These are phyloP conservation scores for Didymosphaeria variabile DNA, from an alignment of 2,329 filamentous ascomycete genomes.

Conservation along the genomic window DNA sequence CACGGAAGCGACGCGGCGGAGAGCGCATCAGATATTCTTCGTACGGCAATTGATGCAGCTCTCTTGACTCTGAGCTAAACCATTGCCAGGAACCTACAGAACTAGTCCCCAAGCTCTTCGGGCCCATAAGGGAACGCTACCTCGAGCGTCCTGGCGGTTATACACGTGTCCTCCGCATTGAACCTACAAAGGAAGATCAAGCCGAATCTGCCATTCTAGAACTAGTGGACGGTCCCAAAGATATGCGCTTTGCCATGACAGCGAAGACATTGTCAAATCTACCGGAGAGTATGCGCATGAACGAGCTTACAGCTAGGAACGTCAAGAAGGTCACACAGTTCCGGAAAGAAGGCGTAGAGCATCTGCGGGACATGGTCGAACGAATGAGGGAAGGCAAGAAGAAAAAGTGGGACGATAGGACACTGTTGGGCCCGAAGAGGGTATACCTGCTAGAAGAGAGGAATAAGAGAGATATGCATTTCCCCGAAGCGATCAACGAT, in stretches of 20 bases:
- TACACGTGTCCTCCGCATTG: slow-evolving; percentile 91
- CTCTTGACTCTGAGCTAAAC: slow-evolving; percentile 26
- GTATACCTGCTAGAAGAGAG: slow-evolving; percentile 41
- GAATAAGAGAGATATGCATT: slow-evolving; percentile 39
- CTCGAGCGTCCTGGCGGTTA: slow-evolving; percentile 84
- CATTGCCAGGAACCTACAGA: slow-evolving; percentile 68
- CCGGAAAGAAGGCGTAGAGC: slow-evolving; percentile 70
- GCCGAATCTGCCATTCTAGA: slow-evolving; percentile 90
- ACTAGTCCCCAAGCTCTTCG: slow-evolving; percentile 87
- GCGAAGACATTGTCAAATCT: slow-evolving; percentile 79
- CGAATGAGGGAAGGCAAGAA: slow-evolving; percentile 42
- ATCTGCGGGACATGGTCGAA: slow-evolving; percentile 70
- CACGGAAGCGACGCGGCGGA: slow-evolving; percentile 79
- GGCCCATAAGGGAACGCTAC: slow-evolving; percentile 82
- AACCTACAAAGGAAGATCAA: slow-evolving; percentile 88
- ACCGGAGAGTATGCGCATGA: slow-evolving; percentile 64
- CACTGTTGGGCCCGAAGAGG: slow-evolving; percentile 39
- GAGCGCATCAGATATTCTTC: slow-evolving; percentile 83
- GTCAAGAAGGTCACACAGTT: slow-evolving; percentile 83
- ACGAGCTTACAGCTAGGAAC: slow-evolving; percentile 79
- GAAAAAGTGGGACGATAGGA: slow-evolving; percentile 36
- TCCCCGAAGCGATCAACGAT: slow-evolving; percentile 34
- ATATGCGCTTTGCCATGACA: slow-evolving; percentile 94
- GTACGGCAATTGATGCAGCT: slow-evolving; percentile 63
- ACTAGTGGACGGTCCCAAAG: slow-evolving; percentile 91